Base-by-base conservation (phyloP, 2,329 filamentous ascomycete species). In the Coleophoma cylindrospora region DNA sequence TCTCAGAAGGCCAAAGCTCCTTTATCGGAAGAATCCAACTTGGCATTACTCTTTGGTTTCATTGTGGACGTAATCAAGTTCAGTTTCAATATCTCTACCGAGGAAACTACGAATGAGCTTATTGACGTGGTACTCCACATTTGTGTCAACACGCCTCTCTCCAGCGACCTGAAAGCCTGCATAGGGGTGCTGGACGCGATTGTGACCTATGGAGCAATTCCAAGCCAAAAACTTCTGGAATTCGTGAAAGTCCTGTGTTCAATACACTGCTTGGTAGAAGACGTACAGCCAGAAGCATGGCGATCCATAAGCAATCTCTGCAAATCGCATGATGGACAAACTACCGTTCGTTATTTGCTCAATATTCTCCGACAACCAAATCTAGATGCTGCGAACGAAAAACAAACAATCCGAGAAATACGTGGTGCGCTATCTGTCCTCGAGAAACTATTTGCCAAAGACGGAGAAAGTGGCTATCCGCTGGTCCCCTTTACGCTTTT, bases 171-270 rank as follows among this genome's bases (percentile, higher is more conserved):
- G 51, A 75, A 74, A 47, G 79, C 81, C 15, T 86, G 83, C 59
- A 85, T 89, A 57, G 71, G 75, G 45, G 77, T 90, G 45, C 77
- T 91, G 51, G 80, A 89, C 62, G 77, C 83, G 10, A 78, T 89
- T 50, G 82, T 89, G 48, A 89, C 84, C 0, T 89, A 87, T 63
- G 83, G 84, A 4, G 79, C 82, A 34, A 81, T 91, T 43, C 87
- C 87, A 0, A 72, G 69, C 46, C 71, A 72, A 49, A 82, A 80
- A 51, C 73, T 91, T 38, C 77, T 77, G 57, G 75, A 77, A 34
- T 89, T 84, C 60, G 74, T 91, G 34, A 81, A 86, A 54, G 79
- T 90, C 3, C 72, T 91, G 48, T 86, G 85, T 59, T 86, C 84
- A 38, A 86, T 90, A 52, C 85, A 86, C 64, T 83, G 80, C 53